Evolutionary conservation across 1,139 yeast genomes (phyloP).

Genomic region (Geotrichum europaeum): DNA sequence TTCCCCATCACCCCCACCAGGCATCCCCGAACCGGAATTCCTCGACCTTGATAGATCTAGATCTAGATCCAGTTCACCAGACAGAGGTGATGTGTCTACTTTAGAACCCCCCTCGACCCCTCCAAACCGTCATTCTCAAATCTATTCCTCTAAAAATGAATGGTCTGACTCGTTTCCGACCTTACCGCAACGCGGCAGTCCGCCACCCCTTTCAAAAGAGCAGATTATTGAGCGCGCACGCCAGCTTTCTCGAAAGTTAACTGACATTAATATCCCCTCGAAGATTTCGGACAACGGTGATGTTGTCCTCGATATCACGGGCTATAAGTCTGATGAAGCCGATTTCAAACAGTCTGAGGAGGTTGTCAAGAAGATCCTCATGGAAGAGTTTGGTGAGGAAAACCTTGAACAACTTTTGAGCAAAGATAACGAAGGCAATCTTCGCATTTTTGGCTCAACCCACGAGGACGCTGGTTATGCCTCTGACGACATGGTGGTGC

Average conservation of each 20-base stretch:
- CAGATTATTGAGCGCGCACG: constrained; percentile 59
- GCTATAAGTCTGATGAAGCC: constrained; percentile 83
- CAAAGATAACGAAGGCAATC: constrained; percentile 67
- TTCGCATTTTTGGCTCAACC: constrained; percentile 49
- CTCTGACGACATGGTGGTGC: constrained; percentile 15
- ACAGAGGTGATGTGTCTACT: neutral
- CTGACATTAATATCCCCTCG: constrained; percentile 74
- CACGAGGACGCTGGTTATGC: constrained; percentile 29
- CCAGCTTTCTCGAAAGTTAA: constrained; percentile 60
- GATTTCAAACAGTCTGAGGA: constrained; percentile 41
- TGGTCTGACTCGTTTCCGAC: constrained; percentile 13
- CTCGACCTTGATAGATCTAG: constrained; percentile 38
- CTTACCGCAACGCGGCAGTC: constrained; percentile 8
- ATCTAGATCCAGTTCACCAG: constrained; percentile 19
- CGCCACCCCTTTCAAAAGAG: constrained; percentile 32
- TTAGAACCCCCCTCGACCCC: constrained; percentile 14
- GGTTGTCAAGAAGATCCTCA: constrained; percentile 61
- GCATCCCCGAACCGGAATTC: constrained; percentile 52
- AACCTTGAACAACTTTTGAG: constrained; percentile 47
- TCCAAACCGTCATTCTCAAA: constrained; percentile 1
- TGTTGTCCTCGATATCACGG: constrained; percentile 88
- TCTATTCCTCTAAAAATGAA: neutral
- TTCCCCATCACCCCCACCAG: constrained; percentile 18
- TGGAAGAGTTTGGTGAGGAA: constrained; percentile 55
- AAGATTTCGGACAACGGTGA: constrained; percentile 88